phyloP scores from a whole-genome alignment of 345 rosid genomes.

The Raphanus raphanistrum region DNA sequence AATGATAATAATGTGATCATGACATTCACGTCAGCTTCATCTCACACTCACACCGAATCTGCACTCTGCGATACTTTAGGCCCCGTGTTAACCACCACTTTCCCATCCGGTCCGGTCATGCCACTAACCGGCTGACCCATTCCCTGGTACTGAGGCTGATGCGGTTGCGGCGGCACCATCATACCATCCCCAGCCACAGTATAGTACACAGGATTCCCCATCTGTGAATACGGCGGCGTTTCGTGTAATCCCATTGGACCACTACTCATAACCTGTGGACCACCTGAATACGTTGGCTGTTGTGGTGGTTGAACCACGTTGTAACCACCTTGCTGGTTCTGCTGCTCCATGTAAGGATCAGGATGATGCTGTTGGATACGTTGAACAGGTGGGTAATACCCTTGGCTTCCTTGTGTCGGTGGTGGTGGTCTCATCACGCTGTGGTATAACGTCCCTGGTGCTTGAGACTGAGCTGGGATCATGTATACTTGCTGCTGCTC shows the following conservation, averaged over 20 bases:
- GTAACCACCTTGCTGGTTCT: conserved; percentile 49
- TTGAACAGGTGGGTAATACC: conserved; percentile 67
- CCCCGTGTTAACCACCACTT: conserved; percentile 16
- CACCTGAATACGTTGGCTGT: conserved; percentile 36
- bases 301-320: conserved; percentile 53
- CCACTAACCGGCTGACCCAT: conserved; percentile 36
- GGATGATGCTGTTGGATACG: conserved; percentile 47
- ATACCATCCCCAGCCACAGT: conserved; percentile 36
- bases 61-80: conserved; percentile 20
- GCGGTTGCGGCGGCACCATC: conserved; percentile 30
- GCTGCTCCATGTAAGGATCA: conserved; percentile 76
- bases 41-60: conserved; percentile 30
- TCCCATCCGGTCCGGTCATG: conserved; percentile 38
- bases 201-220: conserved; percentile 37
- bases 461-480: conserved; percentile 48
- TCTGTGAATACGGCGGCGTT: conserved; percentile 17
- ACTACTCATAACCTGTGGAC: conserved; percentile 37
- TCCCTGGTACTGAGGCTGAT: conserved; percentile 38
- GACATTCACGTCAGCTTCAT: neutral
- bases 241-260: conserved; percentile 34
- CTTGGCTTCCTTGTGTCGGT: conserved; percentile 58
- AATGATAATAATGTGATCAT: conserved; percentile 3
- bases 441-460: conserved; percentile 41
- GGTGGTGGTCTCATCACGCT: conserved; percentile 60
- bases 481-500: conserved; percentile 61